These are phyloP conservation scores for Tetrahymena thermophila DNA, from an alignment of 73 alveolate genomes.

Conservation along the genomic window DNA sequence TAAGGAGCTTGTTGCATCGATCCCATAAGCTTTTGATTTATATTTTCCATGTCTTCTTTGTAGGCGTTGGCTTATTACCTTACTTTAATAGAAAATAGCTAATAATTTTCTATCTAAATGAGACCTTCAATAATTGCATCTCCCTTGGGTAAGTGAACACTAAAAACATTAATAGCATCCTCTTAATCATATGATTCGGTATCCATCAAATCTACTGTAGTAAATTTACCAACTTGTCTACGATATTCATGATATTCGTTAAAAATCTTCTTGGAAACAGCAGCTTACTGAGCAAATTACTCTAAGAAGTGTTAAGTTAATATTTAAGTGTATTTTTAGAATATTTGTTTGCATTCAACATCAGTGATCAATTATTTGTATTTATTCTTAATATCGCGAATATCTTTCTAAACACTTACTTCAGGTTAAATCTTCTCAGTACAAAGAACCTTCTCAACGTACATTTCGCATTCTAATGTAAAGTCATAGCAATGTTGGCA, in stretches of 20 bases:
- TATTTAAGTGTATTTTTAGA: not conserved
- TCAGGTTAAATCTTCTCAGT: not conserved
- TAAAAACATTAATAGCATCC: not conserved
- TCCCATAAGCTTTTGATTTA: not conserved
- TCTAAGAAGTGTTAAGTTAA: not conserved
- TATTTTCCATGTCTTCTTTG: not conserved
- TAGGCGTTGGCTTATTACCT: not conserved
- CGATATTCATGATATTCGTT: not conserved
- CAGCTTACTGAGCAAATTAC: not conserved
- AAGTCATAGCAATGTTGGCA: not conserved
- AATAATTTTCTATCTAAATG: not conserved
- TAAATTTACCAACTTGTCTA: not conserved
- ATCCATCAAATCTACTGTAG: not conserved
- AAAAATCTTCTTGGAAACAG: not conserved
- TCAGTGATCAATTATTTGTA: not conserved
- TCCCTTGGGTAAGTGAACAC: not conserved
- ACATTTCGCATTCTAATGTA: not conserved
- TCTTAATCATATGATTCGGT: not conserved
- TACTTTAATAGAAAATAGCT: not conserved
- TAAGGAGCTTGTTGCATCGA: not conserved
- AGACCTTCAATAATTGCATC: not conserved
- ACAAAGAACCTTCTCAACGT: not conserved
- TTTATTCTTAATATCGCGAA: not conserved
- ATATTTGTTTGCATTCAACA: not conserved
- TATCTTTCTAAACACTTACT: not conserved